A percentile compares a stretch with the other conserved stretches of the same genome.
Evolutionary conservation across 1,284 basidiomycete genomes (phyloP).

Genomic region (Coniferiporia weirii): DNA sequence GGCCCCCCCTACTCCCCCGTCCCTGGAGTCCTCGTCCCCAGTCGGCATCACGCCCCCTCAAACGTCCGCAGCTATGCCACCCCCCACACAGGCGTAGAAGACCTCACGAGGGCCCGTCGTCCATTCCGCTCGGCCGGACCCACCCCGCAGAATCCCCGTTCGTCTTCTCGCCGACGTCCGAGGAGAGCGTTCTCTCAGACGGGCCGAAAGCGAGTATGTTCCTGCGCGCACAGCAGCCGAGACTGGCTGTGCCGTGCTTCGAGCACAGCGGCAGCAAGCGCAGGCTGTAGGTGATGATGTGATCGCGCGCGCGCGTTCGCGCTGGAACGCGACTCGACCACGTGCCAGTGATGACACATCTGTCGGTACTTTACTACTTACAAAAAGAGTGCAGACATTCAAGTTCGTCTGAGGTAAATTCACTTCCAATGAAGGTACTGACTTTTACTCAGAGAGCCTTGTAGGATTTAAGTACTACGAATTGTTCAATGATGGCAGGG

Average conservation of each 20-base stretch:
- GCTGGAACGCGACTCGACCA: background rate
- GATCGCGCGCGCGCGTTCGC: conserved; percentile 2
- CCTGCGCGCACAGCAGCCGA: background rate
- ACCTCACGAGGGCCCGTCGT: background rate
- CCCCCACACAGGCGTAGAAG: background rate
- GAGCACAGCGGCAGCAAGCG: background rate
- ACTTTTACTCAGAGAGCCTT: too few relatives aligned
- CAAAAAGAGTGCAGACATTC: too few relatives aligned
- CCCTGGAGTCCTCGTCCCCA: too few relatives aligned
- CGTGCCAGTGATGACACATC: too few relatives aligned
- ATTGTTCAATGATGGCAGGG: too few relatives aligned
- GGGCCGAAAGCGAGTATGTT: background rate
- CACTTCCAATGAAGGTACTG: too few relatives aligned
- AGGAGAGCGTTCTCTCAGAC: conserved; percentile 3
- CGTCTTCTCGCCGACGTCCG: background rate
- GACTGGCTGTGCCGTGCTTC: background rate
- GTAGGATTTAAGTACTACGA: too few relatives aligned
- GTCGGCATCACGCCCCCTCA: background rate
- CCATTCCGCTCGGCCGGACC: background rate
- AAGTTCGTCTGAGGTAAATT: too few relatives aligned
- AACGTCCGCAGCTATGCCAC: background rate
- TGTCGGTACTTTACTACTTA: too few relatives aligned
- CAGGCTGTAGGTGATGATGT: background rate
- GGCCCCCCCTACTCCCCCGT: background rate
- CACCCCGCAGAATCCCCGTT: background rate